Base-by-base conservation (phyloP, 176 grass and related monocot genomes). In the Triticum dicoccoides region DNA sequence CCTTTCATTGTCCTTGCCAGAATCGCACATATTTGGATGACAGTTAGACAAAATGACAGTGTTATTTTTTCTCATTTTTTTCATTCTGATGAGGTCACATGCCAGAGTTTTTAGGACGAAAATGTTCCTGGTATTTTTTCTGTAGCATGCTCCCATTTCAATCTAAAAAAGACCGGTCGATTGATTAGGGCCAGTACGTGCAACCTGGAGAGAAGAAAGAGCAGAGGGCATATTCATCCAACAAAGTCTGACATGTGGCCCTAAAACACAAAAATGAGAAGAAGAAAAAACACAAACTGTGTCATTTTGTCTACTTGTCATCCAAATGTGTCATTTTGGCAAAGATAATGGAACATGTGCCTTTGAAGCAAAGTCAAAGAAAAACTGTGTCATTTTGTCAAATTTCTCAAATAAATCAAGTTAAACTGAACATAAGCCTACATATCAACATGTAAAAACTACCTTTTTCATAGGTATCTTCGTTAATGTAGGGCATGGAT, bases 401-500 rank as follows among this genome's bases (percentile, higher is more conserved):
- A 59, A 59, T 21, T 1, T 54, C 7, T 21, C 44, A 65, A 74
- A 82, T 61, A 77, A 75, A 76, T 67, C 24, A 8, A 71, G 34
- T n/a, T 69, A 70, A 68, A 27, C 17, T 7, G 20, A 45, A 80
- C 27, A n/a, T 80, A 47, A 45, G 25, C 33, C 8, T 56, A 61
- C 27, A 83, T 29, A 37, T 80, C 69, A 77, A 83, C 17, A 80
- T 64, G 69, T 54, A 69, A 68, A 84, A 41, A 2, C 37, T 80
- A 92, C 91, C 87, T 84, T 89, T 80, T 87, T 77, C 69, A 38
- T 18, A 58, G 84, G 21, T 9, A 7, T 78, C 42, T 82, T 82
- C 15, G 82, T 79, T 67, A 38, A 38, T 23, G 27, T 73, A 47
- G 65, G 73, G 66, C 65, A 67, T 61, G 72, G 24, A 59, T 82